Evolutionary conservation across 805 yeast species (phyloP), one percentile per base, ranked within the genome.

Genomic region (Teunomyces stri): DNA sequence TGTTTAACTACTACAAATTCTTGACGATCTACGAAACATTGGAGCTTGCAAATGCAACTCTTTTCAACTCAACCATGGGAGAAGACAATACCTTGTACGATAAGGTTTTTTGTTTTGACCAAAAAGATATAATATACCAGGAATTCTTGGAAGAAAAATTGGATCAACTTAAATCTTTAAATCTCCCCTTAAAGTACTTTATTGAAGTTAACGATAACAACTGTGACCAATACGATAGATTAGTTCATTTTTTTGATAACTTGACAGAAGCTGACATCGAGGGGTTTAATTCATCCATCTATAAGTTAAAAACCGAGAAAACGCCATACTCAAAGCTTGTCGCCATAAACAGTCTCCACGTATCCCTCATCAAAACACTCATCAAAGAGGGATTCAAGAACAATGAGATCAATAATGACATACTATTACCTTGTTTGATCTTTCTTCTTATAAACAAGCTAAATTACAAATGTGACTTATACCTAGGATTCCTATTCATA

Each of bases 1-100:
- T 72, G 3, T 72, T 72, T 58, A 70, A 71, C 45, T 68, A 58
- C 53, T 72, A 70, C 57, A 72, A 72, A 52, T 66, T 70, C 48
- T 50, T 69, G 30, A 56, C 64, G n/a, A 62, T 70, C 4, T 51
- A 58, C 27, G 62, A 66, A 44, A 46, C 68, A 25, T 60, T 70
- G 18, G 74, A 71, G 43, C 50, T 53, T 38, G 72, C 75, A 5
- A 72, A 63, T 45, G 43, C 41, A n/a, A 53, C 55, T 22, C 49
- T 72, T 22, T 69, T 70, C 52, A 46, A 56, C 12, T 57, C 69
- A 4, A 51, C 46, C 33, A 55, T 57, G 7, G 66, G 62, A 16
- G 72, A 67, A 35, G 62, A 62, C 22, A 57, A 56, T 22, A 45
- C 64, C 10, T 54, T 72, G 29, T 70, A 68, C 52, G 74, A 72